Evolutionary conservation across 345 rosid species (phyloP).

Genomic region (Syzygium aromaticum): DNA sequence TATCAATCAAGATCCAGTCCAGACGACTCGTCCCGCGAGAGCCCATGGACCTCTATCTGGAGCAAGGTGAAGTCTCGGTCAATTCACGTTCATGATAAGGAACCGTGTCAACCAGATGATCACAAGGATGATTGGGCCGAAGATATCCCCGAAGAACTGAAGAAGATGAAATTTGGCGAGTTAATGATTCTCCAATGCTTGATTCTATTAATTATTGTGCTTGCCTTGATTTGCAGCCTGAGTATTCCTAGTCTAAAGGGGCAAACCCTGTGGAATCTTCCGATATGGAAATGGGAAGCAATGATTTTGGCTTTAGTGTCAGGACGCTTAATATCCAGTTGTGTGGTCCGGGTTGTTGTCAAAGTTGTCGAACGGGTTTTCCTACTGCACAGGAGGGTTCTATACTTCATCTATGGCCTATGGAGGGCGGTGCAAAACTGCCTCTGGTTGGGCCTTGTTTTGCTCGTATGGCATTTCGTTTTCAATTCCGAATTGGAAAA

Average conservation of each 20-base stretch:
- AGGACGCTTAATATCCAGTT: neutral
- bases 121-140: neutral
- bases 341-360: constrained; percentile 3
- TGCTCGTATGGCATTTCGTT: constrained; percentile 1
- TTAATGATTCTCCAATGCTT: neutral
- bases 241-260: neutral
- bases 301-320: constrained; percentile 4
- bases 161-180: neutral
- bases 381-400: constrained; percentile 1
- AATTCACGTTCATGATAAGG: neutral
- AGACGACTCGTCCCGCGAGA: neutral
- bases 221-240: constrained; percentile 2
- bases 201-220: neutral
- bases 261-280: neutral
- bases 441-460: constrained; percentile 8
- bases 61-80: neutral
- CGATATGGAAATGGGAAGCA: constrained; percentile 9
- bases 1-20: neutral
- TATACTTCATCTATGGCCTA: constrained; percentile 9
- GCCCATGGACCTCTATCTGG: neutral
- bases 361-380: constrained; percentile 3
- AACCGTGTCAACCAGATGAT: neutral
- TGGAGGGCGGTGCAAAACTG: constrained; percentile 7
- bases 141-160: neutral
- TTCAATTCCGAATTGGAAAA: neutral